A percentile compares a stretch with the other conserved stretches of the same genome.
Conservation (phyloP, 2,329 filamentous ascomycete species). For the Emericellopsis cladophorae region DNA sequence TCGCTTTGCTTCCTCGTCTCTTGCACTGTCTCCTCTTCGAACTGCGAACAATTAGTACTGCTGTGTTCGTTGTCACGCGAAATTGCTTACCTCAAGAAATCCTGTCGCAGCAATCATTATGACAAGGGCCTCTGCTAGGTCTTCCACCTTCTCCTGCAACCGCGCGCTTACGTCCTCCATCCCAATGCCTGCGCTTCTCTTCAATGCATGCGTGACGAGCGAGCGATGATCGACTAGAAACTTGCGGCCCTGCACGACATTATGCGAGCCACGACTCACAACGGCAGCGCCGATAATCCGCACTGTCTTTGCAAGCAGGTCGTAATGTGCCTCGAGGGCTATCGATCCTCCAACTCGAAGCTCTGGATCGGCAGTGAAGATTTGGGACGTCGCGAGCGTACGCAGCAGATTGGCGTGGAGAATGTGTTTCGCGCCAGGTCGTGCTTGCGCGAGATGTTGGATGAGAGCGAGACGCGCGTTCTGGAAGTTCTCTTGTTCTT, state of each 20-base stretch:
- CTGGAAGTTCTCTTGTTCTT: slow-evolving; percentile 36
- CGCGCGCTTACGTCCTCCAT: slow-evolving; percentile 19
- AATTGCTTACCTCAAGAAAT: slow-evolving; percentile 64
- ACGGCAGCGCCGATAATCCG: slow-evolving; percentile 75
- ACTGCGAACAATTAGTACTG: slow-evolving; percentile 14
- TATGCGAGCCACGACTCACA: slow-evolving; percentile 69
- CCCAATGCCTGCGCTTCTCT: slow-evolving; percentile 73
- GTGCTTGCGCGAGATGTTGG: slow-evolving; percentile 71
- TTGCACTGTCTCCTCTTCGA: slow-evolving; percentile 24
- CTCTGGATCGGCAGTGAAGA: slow-evolving; percentile 86
- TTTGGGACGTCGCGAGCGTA: slow-evolving; percentile 64
- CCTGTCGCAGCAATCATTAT: slow-evolving; percentile 70
- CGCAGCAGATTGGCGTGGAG: slow-evolving; percentile 81
- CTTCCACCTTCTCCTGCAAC: slow-evolving; percentile 52
- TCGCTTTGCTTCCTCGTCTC: slow-evolving; percentile 18
- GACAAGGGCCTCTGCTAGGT: slow-evolving; percentile 76
- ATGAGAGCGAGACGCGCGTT: slow-evolving; percentile 72
- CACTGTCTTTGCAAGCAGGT: slow-evolving; percentile 66
- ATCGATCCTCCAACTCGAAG: slow-evolving; percentile 62
- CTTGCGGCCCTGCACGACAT: slow-evolving; percentile 63
- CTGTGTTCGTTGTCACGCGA: not conserved
- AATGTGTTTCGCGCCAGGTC: slow-evolving; percentile 74
- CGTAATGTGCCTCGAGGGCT: slow-evolving; percentile 72
- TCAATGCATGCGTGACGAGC: slow-evolving; percentile 80
- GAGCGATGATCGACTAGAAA: slow-evolving; percentile 77